Percentiles rank a stretch among this genome's conserved stretches.
phyloP scores from a whole-genome alignment of 1,284 basidiomycete genomes.

The Naganishia liquefaciens region DNA sequence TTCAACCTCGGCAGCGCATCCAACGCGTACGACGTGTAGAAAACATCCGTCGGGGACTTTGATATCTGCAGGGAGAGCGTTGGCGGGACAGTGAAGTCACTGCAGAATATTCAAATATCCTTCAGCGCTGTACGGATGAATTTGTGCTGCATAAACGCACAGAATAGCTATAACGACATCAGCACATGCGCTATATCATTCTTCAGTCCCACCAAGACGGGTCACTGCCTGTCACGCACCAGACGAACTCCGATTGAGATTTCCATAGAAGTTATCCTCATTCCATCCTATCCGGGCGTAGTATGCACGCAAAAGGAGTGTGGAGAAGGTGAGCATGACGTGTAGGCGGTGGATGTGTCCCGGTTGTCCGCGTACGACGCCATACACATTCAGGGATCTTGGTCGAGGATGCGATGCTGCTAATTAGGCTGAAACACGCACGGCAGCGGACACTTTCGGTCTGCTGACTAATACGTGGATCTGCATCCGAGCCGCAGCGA shows the following conservation, averaged over 20 bases:
- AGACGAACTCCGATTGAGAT: slow-evolving; percentile 82
- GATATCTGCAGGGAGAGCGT: slow-evolving; percentile 66
- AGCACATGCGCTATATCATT: slow-evolving; percentile 41
- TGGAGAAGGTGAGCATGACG: slow-evolving; percentile 62
- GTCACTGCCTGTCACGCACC: slow-evolving; percentile 58
- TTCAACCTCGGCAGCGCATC: slow-evolving; percentile 86
- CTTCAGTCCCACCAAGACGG: slow-evolving; percentile 49
- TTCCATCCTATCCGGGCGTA: slow-evolving; percentile 92
- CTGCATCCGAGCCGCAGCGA: too few species aligned
- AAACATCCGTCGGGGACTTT: slow-evolving; percentile 83
- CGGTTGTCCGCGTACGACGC: background rate
- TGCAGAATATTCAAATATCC: slow-evolving; percentile 11
- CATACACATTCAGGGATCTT: too few species aligned
- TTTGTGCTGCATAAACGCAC: slow-evolving; percentile 37
- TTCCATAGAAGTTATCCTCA: slow-evolving; percentile 89
- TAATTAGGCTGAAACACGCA: too few species aligned
- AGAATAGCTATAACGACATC: slow-evolving; percentile 34
- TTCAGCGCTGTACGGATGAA: background rate
- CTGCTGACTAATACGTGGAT: too few species aligned
- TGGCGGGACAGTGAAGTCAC: slow-evolving; percentile 48
- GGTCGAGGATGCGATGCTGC: too few species aligned
- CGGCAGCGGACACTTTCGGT: too few species aligned
- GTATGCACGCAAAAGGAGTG: slow-evolving; percentile 84
- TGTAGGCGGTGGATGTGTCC: background rate
- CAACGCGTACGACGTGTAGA: slow-evolving; percentile 87